Conservation (phyloP, 2,329 filamentous ascomycete genomes). For the Rasamsonia emersonii region DNA sequence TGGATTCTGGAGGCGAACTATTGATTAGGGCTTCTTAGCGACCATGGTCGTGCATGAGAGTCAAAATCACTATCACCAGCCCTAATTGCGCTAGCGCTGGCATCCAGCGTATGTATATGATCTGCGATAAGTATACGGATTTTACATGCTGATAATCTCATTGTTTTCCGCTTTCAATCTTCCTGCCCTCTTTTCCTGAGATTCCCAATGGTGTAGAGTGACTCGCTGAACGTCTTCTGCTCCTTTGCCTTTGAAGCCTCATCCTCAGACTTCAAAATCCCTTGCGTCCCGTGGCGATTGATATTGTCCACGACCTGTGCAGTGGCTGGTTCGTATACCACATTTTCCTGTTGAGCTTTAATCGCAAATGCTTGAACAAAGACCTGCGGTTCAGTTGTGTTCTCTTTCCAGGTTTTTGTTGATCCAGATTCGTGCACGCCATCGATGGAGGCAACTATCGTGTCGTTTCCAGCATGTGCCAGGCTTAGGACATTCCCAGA, state of each 20-base stretch:
- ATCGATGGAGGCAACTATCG: conserved; percentile 46
- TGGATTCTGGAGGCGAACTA: too few species aligned
- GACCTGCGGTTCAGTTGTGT: conserved; percentile 11
- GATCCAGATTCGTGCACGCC: conserved; percentile 44
- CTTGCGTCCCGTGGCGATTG: conserved; percentile 22
- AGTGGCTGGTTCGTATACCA: conserved; percentile 19
- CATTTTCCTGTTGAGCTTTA: conserved; percentile 11
- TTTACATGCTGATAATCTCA: background rate
- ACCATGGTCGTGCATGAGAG: too few species aligned
- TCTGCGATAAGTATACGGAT: background rate
- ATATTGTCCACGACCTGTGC: conserved; percentile 16
- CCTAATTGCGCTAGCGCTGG: too few species aligned
- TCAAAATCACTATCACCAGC: too few species aligned
- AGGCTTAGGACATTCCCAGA: conserved; percentile 59
- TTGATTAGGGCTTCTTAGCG: too few species aligned
- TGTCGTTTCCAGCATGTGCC: conserved; percentile 19
- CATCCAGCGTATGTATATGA: too few species aligned
- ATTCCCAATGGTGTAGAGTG: conserved; percentile 41
- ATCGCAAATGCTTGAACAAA: conserved; percentile 25
- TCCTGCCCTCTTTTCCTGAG: conserved; percentile 37
- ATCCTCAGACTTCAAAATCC: conserved; percentile 16
- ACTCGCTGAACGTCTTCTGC: conserved; percentile 30
- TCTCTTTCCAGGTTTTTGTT: conserved; percentile 31
- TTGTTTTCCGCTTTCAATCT: conserved; percentile 7
- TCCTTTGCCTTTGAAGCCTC: conserved; percentile 25